phyloP scores from a whole-genome alignment of 2,329 filamentous ascomycete species.

The Clonostachys sp. region DNA sequence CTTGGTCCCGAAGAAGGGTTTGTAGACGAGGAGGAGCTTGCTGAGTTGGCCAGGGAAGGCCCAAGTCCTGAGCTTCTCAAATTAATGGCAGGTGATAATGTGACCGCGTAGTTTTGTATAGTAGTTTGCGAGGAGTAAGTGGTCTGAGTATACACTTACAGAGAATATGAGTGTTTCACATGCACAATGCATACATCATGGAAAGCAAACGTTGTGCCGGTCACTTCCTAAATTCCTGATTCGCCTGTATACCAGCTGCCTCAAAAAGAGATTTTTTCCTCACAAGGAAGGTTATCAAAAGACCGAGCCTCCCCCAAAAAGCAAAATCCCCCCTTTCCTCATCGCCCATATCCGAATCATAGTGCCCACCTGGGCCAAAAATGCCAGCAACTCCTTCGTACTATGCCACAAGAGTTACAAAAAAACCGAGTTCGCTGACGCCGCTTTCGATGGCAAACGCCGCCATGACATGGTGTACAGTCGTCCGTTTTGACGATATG shows the following conservation, averaged over 20 bases:
- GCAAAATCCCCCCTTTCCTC: background rate
- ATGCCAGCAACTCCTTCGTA: slow-evolving; percentile 17
- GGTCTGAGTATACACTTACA: too few species aligned
- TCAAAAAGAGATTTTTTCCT: background rate
- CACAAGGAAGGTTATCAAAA: slow-evolving; percentile 1
- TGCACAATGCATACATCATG: too few species aligned
- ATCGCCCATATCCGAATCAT: background rate
- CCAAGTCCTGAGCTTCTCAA: too few species aligned
- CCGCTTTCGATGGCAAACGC: slow-evolving; percentile 24
- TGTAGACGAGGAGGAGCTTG: slow-evolving; percentile 6
- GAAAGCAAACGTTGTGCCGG: too few species aligned
- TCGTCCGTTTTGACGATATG: slow-evolving; percentile 15
- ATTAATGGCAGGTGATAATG: too few species aligned
- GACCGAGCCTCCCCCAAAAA: background rate
- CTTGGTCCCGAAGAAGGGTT: slow-evolving; percentile 3
- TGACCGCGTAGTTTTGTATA: too few species aligned
- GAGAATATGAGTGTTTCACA: too few species aligned
- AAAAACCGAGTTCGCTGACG: slow-evolving; percentile 13
- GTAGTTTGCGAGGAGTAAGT: too few species aligned
- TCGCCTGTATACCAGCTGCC: background rate
- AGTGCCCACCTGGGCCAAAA: slow-evolving; percentile 1
- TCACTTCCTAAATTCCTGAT: too few species aligned
- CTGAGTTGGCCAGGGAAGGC: background rate
- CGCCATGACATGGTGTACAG: slow-evolving; percentile 34
- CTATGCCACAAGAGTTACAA: slow-evolving; percentile 7